Evolutionary conservation across 257 asterid species (phyloP).

Genomic region (Echites panduratus): DNA sequence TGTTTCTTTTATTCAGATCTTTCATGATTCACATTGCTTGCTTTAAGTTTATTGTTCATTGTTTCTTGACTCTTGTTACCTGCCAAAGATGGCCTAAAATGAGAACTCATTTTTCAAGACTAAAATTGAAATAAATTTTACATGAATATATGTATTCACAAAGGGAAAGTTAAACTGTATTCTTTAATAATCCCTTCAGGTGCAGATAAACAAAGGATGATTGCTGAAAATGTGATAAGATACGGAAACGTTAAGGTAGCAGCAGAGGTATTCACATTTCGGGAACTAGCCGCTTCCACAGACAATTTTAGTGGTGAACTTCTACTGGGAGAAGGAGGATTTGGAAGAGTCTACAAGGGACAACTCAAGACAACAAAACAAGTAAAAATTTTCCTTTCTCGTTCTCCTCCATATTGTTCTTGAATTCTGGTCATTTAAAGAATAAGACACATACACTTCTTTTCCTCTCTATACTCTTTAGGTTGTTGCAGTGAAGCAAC

Average conservation of each 20-base stretch:
- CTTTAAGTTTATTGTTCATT: too few relatives aligned
- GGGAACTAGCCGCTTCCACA: constrained; percentile 71
- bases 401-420: not conserved
- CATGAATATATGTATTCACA: not conserved
- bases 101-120: not conserved
- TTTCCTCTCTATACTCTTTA: constrained; percentile 6
- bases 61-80: not conserved
- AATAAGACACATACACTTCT: not conserved
- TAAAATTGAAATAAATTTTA: not conserved
- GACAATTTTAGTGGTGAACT: constrained; percentile 75
- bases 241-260: constrained; percentile 43
- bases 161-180: not conserved
- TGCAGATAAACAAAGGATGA: constrained; percentile 40
- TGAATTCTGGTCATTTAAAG: not conserved
- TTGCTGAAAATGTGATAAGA: constrained; percentile 40
- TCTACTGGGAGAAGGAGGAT: constrained; percentile 81
- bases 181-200: constrained; percentile 22
- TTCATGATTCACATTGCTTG: too few relatives aligned
- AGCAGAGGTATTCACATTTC: constrained; percentile 70
- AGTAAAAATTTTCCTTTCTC: constrained; percentile 24
- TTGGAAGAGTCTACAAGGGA: constrained; percentile 85
- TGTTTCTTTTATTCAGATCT: not conserved
- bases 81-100: not conserved
- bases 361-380: constrained; percentile 60
- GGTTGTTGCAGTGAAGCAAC: constrained; percentile 45